Percentiles rank a stretch among this genome's conserved stretches.
Evolutionary conservation across 805 yeast genomes (phyloP).

Genomic region (Dipodascopsis tothii): DNA sequence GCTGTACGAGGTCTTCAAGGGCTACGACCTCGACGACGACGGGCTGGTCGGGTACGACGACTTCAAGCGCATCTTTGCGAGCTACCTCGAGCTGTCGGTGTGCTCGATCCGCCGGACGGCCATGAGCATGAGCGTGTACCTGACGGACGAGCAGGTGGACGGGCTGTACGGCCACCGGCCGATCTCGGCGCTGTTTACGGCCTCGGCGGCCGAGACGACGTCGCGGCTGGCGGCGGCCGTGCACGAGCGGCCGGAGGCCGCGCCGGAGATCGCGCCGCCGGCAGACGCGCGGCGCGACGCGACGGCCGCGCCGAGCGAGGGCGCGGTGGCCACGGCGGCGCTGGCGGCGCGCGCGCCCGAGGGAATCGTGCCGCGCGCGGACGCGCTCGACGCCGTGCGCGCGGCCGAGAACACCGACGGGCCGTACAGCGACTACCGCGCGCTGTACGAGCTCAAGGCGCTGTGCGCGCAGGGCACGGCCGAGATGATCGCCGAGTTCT

Average conservation of each 20-base stretch:
- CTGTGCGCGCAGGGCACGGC: too few species aligned
- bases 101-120: slow-evolving; percentile 12
- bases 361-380: too few species aligned
- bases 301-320: slow-evolving; percentile 1
- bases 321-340: not conserved
- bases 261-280: slow-evolving; percentile 5
- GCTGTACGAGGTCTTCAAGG: slow-evolving; percentile 10
- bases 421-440: too few species aligned
- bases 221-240: slow-evolving; percentile 2
- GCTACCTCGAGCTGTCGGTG: slow-evolving; percentile 18
- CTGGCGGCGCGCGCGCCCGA: not conserved
- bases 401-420: too few species aligned
- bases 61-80: slow-evolving; percentile 12
- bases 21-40: slow-evolving; percentile 15
- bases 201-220: too few species aligned
- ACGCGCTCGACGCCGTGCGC: too few species aligned
- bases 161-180: slow-evolving; percentile 8
- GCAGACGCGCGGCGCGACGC: not conserved
- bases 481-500: too few species aligned
- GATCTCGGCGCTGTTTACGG: slow-evolving; percentile 11
- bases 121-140: slow-evolving; percentile 10
- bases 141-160: slow-evolving; percentile 7
- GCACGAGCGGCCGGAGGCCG: slow-evolving; percentile 3
- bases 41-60: slow-evolving; percentile 10
- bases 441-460: too few species aligned